Evolutionary conservation across 192 early-diverging fungal genomes (phyloP).

Genomic region (Tieghemiomyces parasiticus): DNA sequence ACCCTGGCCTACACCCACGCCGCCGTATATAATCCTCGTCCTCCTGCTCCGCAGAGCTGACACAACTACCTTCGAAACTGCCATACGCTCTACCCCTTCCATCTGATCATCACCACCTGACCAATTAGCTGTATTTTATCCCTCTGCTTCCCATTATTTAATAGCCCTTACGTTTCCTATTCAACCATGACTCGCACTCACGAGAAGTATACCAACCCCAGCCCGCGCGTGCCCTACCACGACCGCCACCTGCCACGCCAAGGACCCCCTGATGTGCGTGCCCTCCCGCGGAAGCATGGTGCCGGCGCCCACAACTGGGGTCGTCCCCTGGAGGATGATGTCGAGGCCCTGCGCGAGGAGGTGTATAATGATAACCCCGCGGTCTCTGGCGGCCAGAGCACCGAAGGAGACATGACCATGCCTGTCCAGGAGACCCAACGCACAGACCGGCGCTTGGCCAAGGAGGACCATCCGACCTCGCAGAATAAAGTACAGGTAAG

Average conservation of each 20-base stretch:
- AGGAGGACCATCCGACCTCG: too few relatives aligned
- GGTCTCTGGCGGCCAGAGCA: neutral
- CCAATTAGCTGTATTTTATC: neutral
- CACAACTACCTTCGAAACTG: neutral
- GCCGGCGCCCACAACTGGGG: constrained; percentile 10
- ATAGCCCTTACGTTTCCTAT: neutral
- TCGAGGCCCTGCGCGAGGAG: neutral
- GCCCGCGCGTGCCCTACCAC: neutral
- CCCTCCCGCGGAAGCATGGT: constrained; percentile 1
- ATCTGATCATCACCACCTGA: neutral
- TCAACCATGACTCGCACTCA: constrained; percentile 2
- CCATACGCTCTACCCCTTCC: neutral
- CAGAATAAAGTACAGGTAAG: too few relatives aligned
- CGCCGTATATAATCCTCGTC: neutral
- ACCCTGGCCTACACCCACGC: neutral
- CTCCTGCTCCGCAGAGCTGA: neutral
- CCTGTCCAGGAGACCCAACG: neutral
- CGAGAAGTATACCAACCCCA: neutral
- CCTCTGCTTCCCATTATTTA: neutral
- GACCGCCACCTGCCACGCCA: constrained; percentile 5
- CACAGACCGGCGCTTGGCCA: too few relatives aligned
- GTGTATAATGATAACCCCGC: neutral
- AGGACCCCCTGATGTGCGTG: constrained; percentile 1
- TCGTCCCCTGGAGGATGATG: neutral
- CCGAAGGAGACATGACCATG: constrained; percentile 1